Percentiles rank a stretch among this genome's conserved stretches.
These are phyloP conservation scores for Penicillium sp. DNA, from an alignment of 2,329 filamentous ascomycete genomes.

Conservation along the genomic window DNA sequence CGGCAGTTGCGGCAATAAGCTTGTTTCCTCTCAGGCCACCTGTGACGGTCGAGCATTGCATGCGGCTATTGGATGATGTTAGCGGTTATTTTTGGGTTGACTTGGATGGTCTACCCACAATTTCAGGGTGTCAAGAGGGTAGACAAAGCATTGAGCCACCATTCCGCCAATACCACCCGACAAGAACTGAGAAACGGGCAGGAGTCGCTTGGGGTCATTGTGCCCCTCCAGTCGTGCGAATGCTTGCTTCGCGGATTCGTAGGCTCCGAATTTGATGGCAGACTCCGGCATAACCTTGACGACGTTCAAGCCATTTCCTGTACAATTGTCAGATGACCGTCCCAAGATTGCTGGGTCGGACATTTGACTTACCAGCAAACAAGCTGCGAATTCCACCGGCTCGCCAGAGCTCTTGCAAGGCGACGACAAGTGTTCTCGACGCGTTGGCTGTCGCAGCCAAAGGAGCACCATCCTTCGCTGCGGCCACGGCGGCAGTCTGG, in stretches of 20 bases:
- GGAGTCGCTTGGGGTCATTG: constrained; percentile 73
- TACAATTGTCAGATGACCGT: constrained; percentile 19
- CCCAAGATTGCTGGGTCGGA: not conserved
- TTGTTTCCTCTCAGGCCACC: constrained; percentile 80
- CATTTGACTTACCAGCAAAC: constrained; percentile 73
- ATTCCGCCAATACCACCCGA: constrained; percentile 90
- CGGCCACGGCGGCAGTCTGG: constrained; percentile 58
- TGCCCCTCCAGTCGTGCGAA: constrained; percentile 87
- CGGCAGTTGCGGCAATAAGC: constrained; percentile 76
- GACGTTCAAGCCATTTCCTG: constrained; percentile 94
- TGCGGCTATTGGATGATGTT: constrained; percentile 53
- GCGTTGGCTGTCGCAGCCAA: constrained; percentile 64
- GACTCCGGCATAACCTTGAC: constrained; percentile 99
- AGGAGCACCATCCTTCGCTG: constrained; percentile 68
- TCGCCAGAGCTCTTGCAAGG: constrained; percentile 75
- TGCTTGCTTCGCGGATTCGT: constrained; percentile 66
- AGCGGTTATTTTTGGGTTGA: constrained; percentile 1
- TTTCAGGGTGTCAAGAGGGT: constrained; percentile 73
- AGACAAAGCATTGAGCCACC: constrained; percentile 94
- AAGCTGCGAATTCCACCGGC: constrained; percentile 84
- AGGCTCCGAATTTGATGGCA: constrained; percentile 70
- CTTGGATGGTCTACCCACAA: constrained; percentile 48
- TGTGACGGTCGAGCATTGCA: constrained; percentile 91
- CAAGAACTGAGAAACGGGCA: constrained; percentile 81
- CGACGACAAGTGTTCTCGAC: constrained; percentile 67